Evolutionary conservation across 306 rosid species (phyloP).

Genomic region (Trifolium fragiferum): DNA sequence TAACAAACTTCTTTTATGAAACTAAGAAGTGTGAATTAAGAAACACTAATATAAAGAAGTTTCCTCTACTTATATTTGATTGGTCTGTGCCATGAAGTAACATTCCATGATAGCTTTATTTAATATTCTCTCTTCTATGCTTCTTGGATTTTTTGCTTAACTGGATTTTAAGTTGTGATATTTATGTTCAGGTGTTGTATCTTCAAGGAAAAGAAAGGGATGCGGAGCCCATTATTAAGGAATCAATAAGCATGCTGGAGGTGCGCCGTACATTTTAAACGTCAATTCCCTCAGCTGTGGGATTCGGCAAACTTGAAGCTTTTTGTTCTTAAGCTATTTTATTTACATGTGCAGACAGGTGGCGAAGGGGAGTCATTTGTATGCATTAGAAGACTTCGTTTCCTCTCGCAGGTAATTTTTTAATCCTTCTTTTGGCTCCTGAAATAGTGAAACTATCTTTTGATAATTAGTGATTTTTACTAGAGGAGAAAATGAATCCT

Average conservation of each 20-base stretch:
- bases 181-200: slow-evolving; percentile 68
- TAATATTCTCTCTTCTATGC: slow-evolving; percentile 13
- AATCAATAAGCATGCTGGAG: slow-evolving; percentile 84
- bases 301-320: slow-evolving; percentile 32
- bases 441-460: slow-evolving; percentile 21
- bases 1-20: background rate
- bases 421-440: background rate
- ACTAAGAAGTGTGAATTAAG: background rate
- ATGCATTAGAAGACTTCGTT: slow-evolving; percentile 72
- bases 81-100: background rate
- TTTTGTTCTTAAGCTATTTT: slow-evolving; percentile 40
- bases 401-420: slow-evolving; percentile 78
- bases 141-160: slow-evolving; percentile 17
- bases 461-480: background rate
- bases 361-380: slow-evolving; percentile 67
- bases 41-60: background rate
- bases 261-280: slow-evolving; percentile 54
- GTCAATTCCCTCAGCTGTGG: slow-evolving; percentile 3
- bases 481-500: no score
- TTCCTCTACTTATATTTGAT: background rate
- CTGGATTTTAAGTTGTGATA: slow-evolving; percentile 32
- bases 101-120: background rate
- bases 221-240: slow-evolving; percentile 70
- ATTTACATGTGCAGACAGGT: slow-evolving; percentile 62
- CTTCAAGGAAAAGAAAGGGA: slow-evolving; percentile 82